phyloP scores from a whole-genome alignment of 805 yeast genomes.

The Nakazawaea populi region DNA sequence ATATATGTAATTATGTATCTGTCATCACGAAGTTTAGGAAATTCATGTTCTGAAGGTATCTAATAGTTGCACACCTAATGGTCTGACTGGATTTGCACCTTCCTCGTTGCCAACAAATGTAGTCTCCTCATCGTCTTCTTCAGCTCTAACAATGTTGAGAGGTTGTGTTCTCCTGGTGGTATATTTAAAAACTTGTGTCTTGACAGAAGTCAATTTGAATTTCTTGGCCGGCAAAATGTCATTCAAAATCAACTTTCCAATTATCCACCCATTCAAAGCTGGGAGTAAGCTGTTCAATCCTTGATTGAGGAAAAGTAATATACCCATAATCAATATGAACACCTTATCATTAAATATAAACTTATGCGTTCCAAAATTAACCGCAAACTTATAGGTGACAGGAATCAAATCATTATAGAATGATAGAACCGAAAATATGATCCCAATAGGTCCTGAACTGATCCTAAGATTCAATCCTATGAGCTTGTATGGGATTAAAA shows the following conservation, averaged over 20 bases:
- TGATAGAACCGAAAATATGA: conserved; percentile 31
- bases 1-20: conserved; percentile 18
- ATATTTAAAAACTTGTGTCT: conserved; percentile 6
- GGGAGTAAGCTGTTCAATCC: conserved; percentile 30
- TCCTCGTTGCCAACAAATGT: conserved; percentile 20
- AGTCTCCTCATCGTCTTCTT: conserved; percentile 14
- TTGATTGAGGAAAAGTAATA: conserved; percentile 39
- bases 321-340: conserved; percentile 21
- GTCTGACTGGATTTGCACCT: conserved; percentile 50
- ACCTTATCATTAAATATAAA: conserved; percentile 28
- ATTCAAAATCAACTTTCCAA: conserved; percentile 37
- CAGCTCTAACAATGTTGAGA: not conserved
- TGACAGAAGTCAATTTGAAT: conserved; percentile 9
- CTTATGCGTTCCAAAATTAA: conserved; percentile 23
- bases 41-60: conserved; percentile 43
- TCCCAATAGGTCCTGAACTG: conserved; percentile 37
- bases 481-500: conserved; percentile 21
- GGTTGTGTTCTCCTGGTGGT: conserved; percentile 3
- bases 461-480: conserved; percentile 35
- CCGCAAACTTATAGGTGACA: conserved; percentile 30
- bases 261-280: conserved; percentile 34
- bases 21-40: not conserved
- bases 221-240: conserved; percentile 37
- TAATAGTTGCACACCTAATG: conserved; percentile 54
- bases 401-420: conserved; percentile 36